These are phyloP conservation scores for Spiromastix sp. DNA, from an alignment of 2,329 filamentous ascomycete species.

Conservation along the genomic window DNA sequence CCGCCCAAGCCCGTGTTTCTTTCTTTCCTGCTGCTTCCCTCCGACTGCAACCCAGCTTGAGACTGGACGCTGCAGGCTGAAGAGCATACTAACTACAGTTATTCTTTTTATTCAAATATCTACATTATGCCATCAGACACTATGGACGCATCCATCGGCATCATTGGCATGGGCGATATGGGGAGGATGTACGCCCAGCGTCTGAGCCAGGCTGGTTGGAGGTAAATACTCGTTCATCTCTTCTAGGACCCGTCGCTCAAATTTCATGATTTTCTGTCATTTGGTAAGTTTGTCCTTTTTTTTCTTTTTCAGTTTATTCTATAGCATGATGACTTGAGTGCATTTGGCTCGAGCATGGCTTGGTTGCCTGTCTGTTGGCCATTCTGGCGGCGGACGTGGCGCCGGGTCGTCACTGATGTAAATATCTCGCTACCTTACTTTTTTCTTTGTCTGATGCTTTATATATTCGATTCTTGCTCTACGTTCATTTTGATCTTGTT, in stretches of 20 bases:
- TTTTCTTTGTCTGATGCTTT: constrained; percentile 62
- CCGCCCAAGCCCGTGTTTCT: not conserved
- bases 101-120: not conserved
- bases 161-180: constrained; percentile 99
- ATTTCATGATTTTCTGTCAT: constrained; percentile 11
- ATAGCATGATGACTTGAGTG: constrained; percentile 97
- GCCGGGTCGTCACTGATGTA: constrained; percentile 87
- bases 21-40: not conserved
- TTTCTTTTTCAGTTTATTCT: constrained; percentile 7
- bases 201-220: constrained; percentile 89
- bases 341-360: constrained; percentile 99
- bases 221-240: constrained; percentile 50
- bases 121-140: constrained; percentile 5
- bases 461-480: constrained; percentile 9
- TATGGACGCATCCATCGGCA: constrained; percentile 60
- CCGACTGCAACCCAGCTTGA: not conserved
- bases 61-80: not conserved
- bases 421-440: constrained; percentile 95
- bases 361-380: constrained; percentile 50
- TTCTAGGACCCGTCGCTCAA: too few relatives aligned
- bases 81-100: not conserved
- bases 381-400: constrained; percentile 59
- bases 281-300: constrained; percentile 23
- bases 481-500: not conserved
- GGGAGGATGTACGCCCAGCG: constrained; percentile 93